Conservation (phyloP, 1,284 basidiomycete genomes). For the Rhodotorula sp. region DNA sequence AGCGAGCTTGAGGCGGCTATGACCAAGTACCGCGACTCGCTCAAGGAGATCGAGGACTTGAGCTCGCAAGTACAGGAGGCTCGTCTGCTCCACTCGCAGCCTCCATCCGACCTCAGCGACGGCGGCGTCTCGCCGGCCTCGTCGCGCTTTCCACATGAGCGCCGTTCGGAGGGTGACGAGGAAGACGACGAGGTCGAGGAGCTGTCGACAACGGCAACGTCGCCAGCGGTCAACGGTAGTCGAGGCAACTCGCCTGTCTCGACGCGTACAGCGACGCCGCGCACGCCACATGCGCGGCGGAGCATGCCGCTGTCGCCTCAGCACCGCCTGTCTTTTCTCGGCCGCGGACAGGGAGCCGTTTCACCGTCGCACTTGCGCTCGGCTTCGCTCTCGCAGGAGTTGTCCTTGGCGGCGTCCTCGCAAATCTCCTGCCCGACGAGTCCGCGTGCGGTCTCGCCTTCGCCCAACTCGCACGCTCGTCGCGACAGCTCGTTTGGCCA, state of each 20-base stretch:
- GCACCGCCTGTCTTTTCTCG: conserved; percentile 73
- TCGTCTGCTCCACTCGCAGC: background rate
- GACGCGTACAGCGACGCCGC: conserved; percentile 2
- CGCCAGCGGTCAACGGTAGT: background rate
- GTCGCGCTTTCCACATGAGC: background rate
- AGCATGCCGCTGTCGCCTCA: conserved; percentile 36
- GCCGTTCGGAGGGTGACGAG: background rate
- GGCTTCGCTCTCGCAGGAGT: conserved; percentile 91
- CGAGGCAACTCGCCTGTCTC: conserved; percentile 10
- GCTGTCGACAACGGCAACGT: conserved; percentile 2
- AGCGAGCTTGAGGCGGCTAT: conserved; percentile 75
- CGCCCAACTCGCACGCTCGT: conserved; percentile 25
- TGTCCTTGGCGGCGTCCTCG: conserved; percentile 76
- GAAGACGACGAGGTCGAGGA: conserved; percentile 28
- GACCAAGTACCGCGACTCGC: conserved; percentile 80
- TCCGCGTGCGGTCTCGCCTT: conserved; percentile 31
- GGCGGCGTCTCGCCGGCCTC: conserved; percentile 7
- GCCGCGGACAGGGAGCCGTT: conserved; percentile 62
- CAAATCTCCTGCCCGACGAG: conserved; percentile 47
- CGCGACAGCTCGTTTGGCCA: conserved; percentile 28
- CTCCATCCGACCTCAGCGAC: conserved; percentile 3
- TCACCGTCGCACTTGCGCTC: conserved; percentile 75
- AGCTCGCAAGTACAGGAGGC: background rate
- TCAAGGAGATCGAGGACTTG: conserved; percentile 76
- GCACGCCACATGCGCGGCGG: conserved; percentile 45